Base-by-base conservation (phyloP, 2,329 filamentous ascomycete species). In the Fusarium humuli region DNA sequence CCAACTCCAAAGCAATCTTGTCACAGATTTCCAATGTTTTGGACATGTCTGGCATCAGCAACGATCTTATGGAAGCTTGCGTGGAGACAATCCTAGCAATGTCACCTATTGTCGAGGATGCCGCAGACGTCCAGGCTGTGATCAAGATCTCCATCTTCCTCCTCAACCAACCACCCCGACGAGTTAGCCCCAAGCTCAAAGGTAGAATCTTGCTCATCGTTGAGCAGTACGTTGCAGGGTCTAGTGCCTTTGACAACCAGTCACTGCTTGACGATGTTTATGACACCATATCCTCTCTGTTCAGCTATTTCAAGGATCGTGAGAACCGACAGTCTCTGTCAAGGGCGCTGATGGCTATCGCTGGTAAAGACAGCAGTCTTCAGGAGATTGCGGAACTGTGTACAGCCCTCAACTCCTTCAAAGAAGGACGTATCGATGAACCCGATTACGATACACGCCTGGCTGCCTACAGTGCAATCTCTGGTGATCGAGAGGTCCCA, bases 291-390 rank as follows among this genome's bases (percentile, higher is more conserved):
- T 91, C 92, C 6, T 90, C 92, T 0, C 86, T 98, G 34, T 98
- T 97, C 77, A 92, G 93, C 57, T 97, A 94, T 77, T 95, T 98
- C 83, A 93, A 90, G 73, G 94, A 98, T 78, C 87, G 90, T 45
- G 83, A 88, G 45, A 97, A 94, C 76, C 88, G 96, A 57, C 85
- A 90, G 67, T 85, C 93, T 1, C 82, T 98, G 29, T 92, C 92
- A 18, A 85, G 90, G 46, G 91, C 97, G 6, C 81, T 98, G 10
- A 80, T 85, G 16, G 90, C 91, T 20, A 90, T 97, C 65, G 89
- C 93, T 2, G 81, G 85, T 10, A 88, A 88, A 47, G 89, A 93
- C 62, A 72, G 85, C 7, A 84, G 86, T 1, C 82, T 94, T 1
- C 77, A 82, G 25, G 85, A 89, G 56, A 85, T 94, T 61, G 91